These are phyloP conservation scores for Ascosphaera acerosa DNA, from an alignment of 2,329 filamentous ascomycete genomes.

Conservation along the genomic window DNA sequence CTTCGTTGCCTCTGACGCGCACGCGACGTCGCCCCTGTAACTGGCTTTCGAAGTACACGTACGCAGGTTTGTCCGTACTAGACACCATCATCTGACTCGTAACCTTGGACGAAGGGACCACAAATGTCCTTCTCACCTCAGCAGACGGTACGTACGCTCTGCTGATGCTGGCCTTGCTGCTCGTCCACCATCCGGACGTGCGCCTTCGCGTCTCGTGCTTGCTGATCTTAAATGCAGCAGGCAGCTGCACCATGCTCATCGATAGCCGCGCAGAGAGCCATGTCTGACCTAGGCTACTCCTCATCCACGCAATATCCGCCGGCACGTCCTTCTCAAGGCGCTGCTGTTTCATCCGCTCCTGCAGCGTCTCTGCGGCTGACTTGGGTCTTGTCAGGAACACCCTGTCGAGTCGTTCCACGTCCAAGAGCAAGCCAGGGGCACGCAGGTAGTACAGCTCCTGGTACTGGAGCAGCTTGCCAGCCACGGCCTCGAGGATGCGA, in stretches of 20 bases:
- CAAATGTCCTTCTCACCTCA: background rate
- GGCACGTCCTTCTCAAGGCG: background rate
- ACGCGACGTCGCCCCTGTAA: too few relatives aligned
- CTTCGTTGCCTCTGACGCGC: too few relatives aligned
- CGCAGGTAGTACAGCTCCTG: slow-evolving; percentile 20
- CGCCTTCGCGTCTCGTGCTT: too few relatives aligned
- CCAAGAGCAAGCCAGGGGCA: slow-evolving; percentile 17
- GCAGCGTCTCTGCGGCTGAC: background rate
- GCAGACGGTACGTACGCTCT: background rate
- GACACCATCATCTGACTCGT: background rate
- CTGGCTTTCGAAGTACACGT: slow-evolving; percentile 1
- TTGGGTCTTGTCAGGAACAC: slow-evolving; percentile 11
- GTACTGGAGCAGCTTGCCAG: slow-evolving; percentile 18
- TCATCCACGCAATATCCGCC: background rate
- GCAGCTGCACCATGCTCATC: background rate
- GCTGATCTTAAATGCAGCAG: slow-evolving; percentile 1
- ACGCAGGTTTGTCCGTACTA: background rate
- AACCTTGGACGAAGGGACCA: background rate
- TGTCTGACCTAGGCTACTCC: background rate
- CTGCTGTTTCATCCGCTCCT: background rate
- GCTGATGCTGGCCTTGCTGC: too few relatives aligned
- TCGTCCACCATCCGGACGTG: background rate
- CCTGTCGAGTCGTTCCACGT: slow-evolving; percentile 15
- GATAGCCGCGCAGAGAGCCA: background rate
- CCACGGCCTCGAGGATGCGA: slow-evolving; percentile 7